phyloP scores from a whole-genome alignment of 2,329 filamentous ascomycete species.

The Aspergillus proliferans region DNA sequence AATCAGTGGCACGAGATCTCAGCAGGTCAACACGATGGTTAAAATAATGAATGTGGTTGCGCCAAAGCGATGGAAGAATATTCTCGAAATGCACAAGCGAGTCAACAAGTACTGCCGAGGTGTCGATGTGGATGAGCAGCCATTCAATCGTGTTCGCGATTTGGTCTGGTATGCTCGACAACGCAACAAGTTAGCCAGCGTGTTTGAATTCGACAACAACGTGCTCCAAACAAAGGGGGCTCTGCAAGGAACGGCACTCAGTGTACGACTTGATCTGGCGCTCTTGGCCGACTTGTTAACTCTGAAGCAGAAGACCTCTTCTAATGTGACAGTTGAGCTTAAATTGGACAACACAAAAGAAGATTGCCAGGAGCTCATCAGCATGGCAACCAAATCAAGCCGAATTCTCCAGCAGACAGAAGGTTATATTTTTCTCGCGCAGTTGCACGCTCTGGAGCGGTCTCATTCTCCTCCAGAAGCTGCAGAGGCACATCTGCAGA shows the following conservation, averaged over 20 bases:
- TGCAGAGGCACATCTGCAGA: conserved; percentile 4
- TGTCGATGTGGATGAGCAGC: conserved; percentile 34
- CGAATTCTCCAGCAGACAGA: conserved; percentile 44
- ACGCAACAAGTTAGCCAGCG: conserved; percentile 15
- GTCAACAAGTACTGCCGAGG: conserved; percentile 25
- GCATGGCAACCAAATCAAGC: conserved; percentile 28
- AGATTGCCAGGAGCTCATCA: conserved; percentile 39
- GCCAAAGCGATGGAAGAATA: conserved; percentile 16
- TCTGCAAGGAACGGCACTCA: conserved; percentile 41
- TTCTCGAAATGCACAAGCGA: conserved; percentile 22
- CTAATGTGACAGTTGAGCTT: not conserved
- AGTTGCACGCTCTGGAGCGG: conserved; percentile 43
- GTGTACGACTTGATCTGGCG: conserved; percentile 45
- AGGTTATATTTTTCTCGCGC: conserved; percentile 46
- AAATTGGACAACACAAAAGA: conserved; percentile 29
- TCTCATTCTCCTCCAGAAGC: not conserved
- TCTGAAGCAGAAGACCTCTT: conserved; percentile 9
- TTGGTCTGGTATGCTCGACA: conserved; percentile 29
- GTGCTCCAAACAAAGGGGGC: conserved; percentile 33
- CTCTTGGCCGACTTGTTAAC: conserved; percentile 42
- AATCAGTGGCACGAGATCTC: conserved; percentile 9
- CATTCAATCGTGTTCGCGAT: conserved; percentile 31
- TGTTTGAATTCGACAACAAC: conserved; percentile 19
- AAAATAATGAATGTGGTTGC: conserved; percentile 15
- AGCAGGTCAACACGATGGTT: conserved; percentile 21